Percentiles rank a stretch among this genome's conserved stretches.
These are phyloP conservation scores for Biscogniauxia marginata DNA, from an alignment of 2,329 filamentous ascomycete genomes.

Conservation along the genomic window DNA sequence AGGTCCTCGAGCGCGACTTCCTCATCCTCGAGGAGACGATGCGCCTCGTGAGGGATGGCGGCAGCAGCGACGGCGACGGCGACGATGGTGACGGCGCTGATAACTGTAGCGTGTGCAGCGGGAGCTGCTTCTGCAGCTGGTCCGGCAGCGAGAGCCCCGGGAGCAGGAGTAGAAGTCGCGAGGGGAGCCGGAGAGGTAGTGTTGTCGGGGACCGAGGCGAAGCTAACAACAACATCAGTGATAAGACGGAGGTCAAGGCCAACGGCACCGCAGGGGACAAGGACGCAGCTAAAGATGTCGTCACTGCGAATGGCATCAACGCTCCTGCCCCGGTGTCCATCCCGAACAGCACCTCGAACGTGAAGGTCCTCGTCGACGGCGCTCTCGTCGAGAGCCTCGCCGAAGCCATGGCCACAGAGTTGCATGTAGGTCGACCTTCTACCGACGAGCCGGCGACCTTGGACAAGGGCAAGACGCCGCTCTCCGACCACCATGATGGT, in stretches of 20 bases:
- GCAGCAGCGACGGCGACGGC: conserved; percentile 9
- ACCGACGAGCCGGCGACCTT: conserved; percentile 5
- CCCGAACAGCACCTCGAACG: neutral
- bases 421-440: conserved; percentile 16
- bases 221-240: neutral
- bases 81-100: conserved; percentile 29
- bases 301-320: conserved; percentile 5
- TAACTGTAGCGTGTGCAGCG: conserved; percentile 28
- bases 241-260: conserved; percentile 4
- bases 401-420: conserved; percentile 31
- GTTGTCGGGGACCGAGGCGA: conserved; percentile 8
- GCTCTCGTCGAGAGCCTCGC: conserved; percentile 28
- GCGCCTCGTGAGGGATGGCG: conserved; percentile 46
- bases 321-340: neutral
- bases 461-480: conserved; percentile 26
- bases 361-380: conserved; percentile 25
- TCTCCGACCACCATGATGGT: conserved; percentile 16
- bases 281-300: conserved; percentile 14
- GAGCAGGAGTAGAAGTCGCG: conserved; percentile 31
- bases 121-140: conserved; percentile 15
- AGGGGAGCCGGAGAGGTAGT: conserved; percentile 36
- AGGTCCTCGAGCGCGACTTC: conserved; percentile 72
- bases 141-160: conserved; percentile 22
- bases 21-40: conserved; percentile 64
- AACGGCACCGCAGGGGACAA: conserved; percentile 6